Conservation (phyloP, 495 filamentous ascomycete genomes). For the Penicillium atrosanguineum region DNA sequence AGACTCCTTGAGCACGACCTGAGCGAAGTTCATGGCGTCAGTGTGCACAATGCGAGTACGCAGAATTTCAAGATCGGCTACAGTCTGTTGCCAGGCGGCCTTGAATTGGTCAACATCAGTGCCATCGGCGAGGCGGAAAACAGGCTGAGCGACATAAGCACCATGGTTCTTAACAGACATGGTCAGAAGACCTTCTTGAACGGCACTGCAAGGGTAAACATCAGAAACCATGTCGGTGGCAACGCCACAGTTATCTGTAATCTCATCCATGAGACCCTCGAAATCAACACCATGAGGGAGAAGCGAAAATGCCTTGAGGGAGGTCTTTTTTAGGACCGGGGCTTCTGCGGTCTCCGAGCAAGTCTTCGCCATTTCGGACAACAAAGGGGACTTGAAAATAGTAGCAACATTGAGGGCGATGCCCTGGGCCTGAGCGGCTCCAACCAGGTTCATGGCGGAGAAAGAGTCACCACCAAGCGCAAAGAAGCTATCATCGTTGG, state of each 20-base stretch:
- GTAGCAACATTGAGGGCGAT: constrained; percentile 48
- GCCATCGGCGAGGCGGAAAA: constrained; percentile 41
- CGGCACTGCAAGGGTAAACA: constrained; percentile 65
- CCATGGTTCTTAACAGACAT: constrained; percentile 54
- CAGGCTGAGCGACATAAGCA: constrained; percentile 51
- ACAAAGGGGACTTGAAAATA: constrained; percentile 47
- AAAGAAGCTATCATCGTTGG: constrained; percentile 50
- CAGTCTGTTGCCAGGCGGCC: constrained; percentile 50
- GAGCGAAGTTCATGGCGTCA: constrained; percentile 43
- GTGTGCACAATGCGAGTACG: constrained; percentile 56
- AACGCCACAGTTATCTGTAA: constrained; percentile 43
- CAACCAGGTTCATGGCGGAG: constrained; percentile 54
- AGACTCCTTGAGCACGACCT: constrained; percentile 53
- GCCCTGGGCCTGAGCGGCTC: constrained; percentile 40
- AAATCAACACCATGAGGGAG: constrained; percentile 27
- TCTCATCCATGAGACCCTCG: constrained; percentile 41
- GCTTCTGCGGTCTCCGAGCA: constrained; percentile 12
- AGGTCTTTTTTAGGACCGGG: constrained; percentile 5
- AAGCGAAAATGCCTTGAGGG: constrained; percentile 45
- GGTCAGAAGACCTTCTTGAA: constrained; percentile 69
- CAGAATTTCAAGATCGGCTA: constrained; percentile 49
- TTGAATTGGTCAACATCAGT: constrained; percentile 50
- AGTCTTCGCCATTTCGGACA: constrained; percentile 47
- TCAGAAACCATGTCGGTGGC: constrained; percentile 44
- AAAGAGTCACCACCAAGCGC: constrained; percentile 55